Conservation (phyloP, 1,284 basidiomycete species). For the Schizophyllum amplum region DNA sequence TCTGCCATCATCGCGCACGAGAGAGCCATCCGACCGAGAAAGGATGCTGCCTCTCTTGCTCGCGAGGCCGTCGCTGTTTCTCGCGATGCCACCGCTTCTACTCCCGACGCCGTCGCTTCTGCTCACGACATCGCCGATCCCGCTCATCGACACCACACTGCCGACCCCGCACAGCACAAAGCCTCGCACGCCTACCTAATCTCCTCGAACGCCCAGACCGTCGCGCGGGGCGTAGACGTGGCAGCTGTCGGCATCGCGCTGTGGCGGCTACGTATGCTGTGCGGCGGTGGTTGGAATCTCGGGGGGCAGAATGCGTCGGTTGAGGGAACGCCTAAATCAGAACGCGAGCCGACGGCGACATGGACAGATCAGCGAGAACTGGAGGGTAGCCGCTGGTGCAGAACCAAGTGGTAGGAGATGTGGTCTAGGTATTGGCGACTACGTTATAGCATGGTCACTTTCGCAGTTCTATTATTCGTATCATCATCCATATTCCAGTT, state of each 20-base stretch:
- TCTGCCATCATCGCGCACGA: conserved; percentile 42
- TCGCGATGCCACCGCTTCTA: neutral
- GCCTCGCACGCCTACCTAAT: conserved; percentile 66
- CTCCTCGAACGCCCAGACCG: conserved; percentile 38
- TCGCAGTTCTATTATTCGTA: too few relatives aligned
- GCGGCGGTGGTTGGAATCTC: conserved; percentile 37
- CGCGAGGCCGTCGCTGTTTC: conserved; percentile 19
- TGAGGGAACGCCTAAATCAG: neutral
- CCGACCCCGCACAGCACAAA: conserved; percentile 27
- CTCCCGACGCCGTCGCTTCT: neutral
- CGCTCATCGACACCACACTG: neutral
- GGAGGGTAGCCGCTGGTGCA: neutral
- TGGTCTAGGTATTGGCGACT: too few relatives aligned
- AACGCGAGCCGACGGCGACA: neutral
- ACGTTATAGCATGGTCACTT: too few relatives aligned
- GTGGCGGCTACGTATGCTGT: conserved; percentile 72
- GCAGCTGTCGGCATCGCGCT: conserved; percentile 58
- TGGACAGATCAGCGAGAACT: conserved; percentile 4
- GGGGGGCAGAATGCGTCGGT: conserved; percentile 10
- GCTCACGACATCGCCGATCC: neutral
- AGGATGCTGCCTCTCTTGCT: conserved; percentile 11
- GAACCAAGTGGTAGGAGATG: neutral
- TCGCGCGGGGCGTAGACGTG: conserved; percentile 42
- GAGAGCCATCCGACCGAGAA: conserved; percentile 13
- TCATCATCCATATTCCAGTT: too few relatives aligned